Evolutionary conservation across 2,329 filamentous ascomycete genomes (phyloP).

Genomic region (Aspergillus sp.): DNA sequence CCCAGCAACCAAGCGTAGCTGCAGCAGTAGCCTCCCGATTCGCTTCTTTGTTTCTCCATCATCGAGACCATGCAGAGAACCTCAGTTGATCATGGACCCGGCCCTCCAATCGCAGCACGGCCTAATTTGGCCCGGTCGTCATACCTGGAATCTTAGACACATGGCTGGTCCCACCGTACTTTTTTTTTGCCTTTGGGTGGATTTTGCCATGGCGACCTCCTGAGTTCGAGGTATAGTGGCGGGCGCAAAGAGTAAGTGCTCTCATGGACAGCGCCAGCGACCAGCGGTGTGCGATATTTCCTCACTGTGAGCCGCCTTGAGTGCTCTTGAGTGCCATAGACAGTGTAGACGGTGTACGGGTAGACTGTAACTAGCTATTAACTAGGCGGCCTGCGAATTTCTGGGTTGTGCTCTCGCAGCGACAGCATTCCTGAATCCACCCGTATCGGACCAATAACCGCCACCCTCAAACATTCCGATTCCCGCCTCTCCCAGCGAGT

Average conservation of each 20-base stretch:
- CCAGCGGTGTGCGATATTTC: neutral
- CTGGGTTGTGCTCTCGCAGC: neutral
- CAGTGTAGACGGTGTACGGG: too few species aligned
- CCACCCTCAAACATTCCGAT: slow-evolving; percentile 16
- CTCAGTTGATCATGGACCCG: slow-evolving; percentile 21
- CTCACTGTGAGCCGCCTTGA: neutral
- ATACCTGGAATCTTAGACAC: slow-evolving; percentile 16
- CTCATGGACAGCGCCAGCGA: neutral
- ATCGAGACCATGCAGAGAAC: slow-evolving; percentile 24
- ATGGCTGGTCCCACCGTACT: slow-evolving; percentile 24
- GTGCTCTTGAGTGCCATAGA: neutral
- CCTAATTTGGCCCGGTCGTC: slow-evolving; percentile 17
- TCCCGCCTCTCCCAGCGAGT: slow-evolving; percentile 13
- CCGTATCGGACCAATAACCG: slow-evolving; percentile 25
- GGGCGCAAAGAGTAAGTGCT: neutral
- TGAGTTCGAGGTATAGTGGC: slow-evolving; percentile 8
- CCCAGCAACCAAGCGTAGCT: slow-evolving; percentile 21
- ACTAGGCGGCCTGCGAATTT: neutral
- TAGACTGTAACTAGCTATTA: too few species aligned
- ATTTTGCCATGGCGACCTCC: slow-evolving; percentile 1
- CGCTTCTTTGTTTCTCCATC: slow-evolving; percentile 17
- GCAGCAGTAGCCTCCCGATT: slow-evolving; percentile 18
- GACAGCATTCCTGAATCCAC: slow-evolving; percentile 1
- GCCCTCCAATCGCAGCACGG: slow-evolving; percentile 15
- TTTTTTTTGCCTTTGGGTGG: slow-evolving; percentile 21